Evolutionary conservation across 2,329 filamentous ascomycete species (phyloP), one percentile per base, ranked within the genome.

Genomic region (Macrophomina tecta): DNA sequence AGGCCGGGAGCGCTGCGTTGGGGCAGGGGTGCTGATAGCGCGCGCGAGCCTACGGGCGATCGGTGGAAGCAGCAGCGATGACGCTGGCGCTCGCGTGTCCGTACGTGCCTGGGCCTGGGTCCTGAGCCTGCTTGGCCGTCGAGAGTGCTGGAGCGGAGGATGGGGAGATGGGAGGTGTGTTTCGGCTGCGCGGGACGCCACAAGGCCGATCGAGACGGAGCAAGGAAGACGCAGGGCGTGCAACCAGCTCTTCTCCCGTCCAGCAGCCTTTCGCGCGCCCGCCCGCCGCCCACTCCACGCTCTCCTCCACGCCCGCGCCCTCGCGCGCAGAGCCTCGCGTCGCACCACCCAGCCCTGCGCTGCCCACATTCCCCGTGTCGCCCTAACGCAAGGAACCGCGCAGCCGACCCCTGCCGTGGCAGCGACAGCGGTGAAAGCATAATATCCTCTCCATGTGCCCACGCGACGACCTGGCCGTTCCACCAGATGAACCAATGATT

Each of bases 311-410:
- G 18, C 53, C 51, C 30, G 18, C 48, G 18, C 48, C 38, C 38
- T 8, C 38, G 12, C 11, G 42, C 42, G 5, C 42, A 45, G 23
- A 45, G 48, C 48, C 48, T 51, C 48, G 48, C 18, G 48, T 51
- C 48, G 14, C 56, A 36, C 60, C 11, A 34, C 5, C 40, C 60
- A 63, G 60, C 60, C 45, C 60, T 63, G 60, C 60, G 30, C 11
- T 34, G 12, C 53, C 46, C 48, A 48, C 46, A 49, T 64, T 62
- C 61, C 61, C 61, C 61, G 34, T 64, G 30, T 52, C 28, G 45
- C 53, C 53, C 52, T 58, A 48, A 60, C 52, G 64, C 53, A 65
- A 65, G 64, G 64, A 65, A 65, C 64, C 64, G 52, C 40, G 6
- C 14, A 28, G 46, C 23, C 30, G 30, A 28, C 45, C 64, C 64